Percentiles rank a stretch among this genome's conserved stretches.
These are phyloP conservation scores for Talaromyces islandicus DNA, from an alignment of 2,329 filamentous ascomycete species.

Conservation along the genomic window DNA sequence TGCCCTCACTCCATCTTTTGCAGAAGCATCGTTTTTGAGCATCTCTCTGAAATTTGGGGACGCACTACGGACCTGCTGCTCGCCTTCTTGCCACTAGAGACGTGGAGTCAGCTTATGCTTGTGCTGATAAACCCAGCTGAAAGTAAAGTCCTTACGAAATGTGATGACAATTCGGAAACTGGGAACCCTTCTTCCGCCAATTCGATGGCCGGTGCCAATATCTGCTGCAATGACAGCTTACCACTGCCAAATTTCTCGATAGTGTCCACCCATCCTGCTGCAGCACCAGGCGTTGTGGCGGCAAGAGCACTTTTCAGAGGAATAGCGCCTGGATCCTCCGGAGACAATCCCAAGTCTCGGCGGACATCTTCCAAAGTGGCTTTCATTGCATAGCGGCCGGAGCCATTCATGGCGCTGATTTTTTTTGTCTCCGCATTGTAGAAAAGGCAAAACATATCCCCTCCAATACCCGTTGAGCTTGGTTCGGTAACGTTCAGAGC, in stretches of 20 bases:
- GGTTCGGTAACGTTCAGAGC: constrained; percentile 92
- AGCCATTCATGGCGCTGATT: constrained; percentile 84
- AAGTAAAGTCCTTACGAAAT: constrained; percentile 50
- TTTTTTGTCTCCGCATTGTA: constrained; percentile 78
- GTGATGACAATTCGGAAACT: constrained; percentile 71
- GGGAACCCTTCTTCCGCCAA: constrained; percentile 86
- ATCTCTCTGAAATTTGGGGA: constrained; percentile 85
- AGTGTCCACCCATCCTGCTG: constrained; percentile 89
- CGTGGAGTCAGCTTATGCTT: background rate
- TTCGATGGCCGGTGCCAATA: constrained; percentile 76
- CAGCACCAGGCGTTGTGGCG: constrained; percentile 81
- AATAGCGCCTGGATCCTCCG: constrained; percentile 53
- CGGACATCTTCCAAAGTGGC: constrained; percentile 65
- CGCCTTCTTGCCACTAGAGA: constrained; percentile 65
- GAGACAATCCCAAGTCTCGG: constrained; percentile 59
- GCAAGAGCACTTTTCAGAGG: constrained; percentile 72
- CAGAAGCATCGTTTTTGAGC: constrained; percentile 69
- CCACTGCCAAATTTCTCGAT: constrained; percentile 86
- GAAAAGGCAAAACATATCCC: constrained; percentile 94
- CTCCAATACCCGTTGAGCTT: constrained; percentile 86
- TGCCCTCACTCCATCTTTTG: constrained; percentile 63
- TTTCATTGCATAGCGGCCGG: constrained; percentile 70
- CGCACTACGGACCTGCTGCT: constrained; percentile 59
- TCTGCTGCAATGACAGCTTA: constrained; percentile 67
- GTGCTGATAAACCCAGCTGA: background rate